phyloP scores from a whole-genome alignment of 805 yeast species.

The Pichia occidentalis region DNA sequence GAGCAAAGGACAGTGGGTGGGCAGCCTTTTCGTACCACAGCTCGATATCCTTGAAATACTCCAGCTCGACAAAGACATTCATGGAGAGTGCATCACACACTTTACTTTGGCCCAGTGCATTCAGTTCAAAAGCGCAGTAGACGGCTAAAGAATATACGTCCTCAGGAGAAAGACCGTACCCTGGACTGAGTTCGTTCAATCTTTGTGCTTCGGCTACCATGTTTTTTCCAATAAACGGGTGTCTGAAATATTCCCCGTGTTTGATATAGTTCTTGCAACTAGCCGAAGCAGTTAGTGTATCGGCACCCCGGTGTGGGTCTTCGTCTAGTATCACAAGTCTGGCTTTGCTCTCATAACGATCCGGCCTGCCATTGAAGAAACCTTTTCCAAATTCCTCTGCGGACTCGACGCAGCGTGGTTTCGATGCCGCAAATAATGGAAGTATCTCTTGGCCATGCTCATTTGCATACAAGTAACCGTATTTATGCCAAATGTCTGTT shows the following conservation, averaged over 20 bases:
- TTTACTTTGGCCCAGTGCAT: constrained; percentile 58
- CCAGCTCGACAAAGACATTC: constrained; percentile 57
- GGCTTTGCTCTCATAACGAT: constrained; percentile 30
- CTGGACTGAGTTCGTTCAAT: constrained; percentile 48
- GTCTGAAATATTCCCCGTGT: constrained; percentile 18
- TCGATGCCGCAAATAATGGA: constrained; percentile 50
- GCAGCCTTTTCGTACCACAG: constrained; percentile 59
- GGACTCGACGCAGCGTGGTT: constrained; percentile 49
- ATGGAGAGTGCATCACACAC: constrained; percentile 64
- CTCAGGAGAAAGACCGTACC: constrained; percentile 40
- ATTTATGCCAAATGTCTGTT: constrained; percentile 38
- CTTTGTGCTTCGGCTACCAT: constrained; percentile 44
- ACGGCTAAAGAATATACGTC: constrained; percentile 51
- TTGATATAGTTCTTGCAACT: constrained; percentile 36
- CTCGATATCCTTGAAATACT: constrained; percentile 52
- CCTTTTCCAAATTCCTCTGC: constrained; percentile 54
- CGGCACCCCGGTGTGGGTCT: constrained; percentile 43
- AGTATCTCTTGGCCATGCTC: constrained; percentile 23
- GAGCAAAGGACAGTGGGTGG: constrained; percentile 45
- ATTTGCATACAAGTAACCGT: constrained; percentile 39
- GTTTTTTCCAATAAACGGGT: constrained; percentile 14
- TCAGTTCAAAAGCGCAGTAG: constrained; percentile 71
- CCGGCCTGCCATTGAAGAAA: constrained; percentile 37
- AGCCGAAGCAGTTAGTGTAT: constrained; percentile 50
- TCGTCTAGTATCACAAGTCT: constrained; percentile 41